These are phyloP conservation scores for Elongisporangium undulatum DNA, from an alignment of 352 stramenopile species.

Conservation along the genomic window DNA sequence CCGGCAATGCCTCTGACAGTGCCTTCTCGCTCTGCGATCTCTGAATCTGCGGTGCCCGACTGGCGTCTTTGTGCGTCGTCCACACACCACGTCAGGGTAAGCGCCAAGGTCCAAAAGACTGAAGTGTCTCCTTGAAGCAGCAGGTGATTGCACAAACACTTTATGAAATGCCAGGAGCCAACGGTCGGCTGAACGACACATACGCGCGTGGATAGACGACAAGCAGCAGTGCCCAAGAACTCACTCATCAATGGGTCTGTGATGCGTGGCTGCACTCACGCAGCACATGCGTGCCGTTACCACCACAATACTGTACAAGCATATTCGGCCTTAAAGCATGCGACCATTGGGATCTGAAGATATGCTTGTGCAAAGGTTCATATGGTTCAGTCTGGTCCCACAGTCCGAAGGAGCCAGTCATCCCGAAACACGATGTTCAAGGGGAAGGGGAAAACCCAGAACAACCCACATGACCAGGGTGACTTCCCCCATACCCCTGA, in stretches of 20 bases:
- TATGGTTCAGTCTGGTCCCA: neutral
- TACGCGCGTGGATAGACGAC: neutral
- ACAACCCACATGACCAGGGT: neutral
- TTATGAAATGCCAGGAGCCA: neutral
- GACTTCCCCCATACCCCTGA: neutral
- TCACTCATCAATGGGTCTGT: neutral
- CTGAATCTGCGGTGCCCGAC: neutral
- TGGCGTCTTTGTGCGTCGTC: neutral
- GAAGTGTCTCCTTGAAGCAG: neutral
- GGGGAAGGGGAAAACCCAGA: neutral
- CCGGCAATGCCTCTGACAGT: too few relatives aligned
- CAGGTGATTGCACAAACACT: neutral
- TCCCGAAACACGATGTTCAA: neutral
- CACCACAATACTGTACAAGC: neutral
- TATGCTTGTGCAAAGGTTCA: neutral
- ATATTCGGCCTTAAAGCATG: neutral
- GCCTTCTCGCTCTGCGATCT: too few relatives aligned
- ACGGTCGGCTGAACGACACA: neutral
- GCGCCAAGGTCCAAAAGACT: neutral
- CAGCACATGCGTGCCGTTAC: neutral
- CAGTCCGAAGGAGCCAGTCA: neutral
- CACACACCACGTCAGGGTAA: neutral
- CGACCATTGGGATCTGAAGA: neutral
- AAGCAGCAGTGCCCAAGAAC: neutral
- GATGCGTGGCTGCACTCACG: neutral